phyloP scores from a whole-genome alignment of 768 basidiomycete species.

The Tylopilus sp. region DNA sequence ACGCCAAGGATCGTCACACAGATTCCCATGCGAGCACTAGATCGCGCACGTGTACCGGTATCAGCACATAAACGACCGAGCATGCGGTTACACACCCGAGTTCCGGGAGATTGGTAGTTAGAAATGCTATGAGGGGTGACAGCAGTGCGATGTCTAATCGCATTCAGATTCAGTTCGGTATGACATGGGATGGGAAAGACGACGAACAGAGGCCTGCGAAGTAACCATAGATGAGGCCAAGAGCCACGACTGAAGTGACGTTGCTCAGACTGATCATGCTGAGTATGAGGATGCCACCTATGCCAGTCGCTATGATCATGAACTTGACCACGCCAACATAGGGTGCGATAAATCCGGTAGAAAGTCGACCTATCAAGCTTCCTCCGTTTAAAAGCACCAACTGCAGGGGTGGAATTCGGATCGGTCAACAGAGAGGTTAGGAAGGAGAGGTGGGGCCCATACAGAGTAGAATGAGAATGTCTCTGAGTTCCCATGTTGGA shows the following conservation, averaged over 20 bases:
- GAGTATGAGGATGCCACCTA: constrained; percentile 38
- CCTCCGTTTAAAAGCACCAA: constrained; percentile 52
- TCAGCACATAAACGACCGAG: not conserved
- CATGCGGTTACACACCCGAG: constrained; percentile 40
- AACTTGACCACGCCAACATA: constrained; percentile 43
- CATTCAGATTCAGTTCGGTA: not conserved
- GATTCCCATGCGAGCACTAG: constrained; percentile 30
- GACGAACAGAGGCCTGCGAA: constrained; percentile 42
- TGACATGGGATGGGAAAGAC: not conserved
- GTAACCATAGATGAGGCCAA: constrained; percentile 45
- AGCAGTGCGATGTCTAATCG: constrained; percentile 35
- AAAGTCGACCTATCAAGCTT: constrained; percentile 47
- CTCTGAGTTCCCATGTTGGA: constrained; percentile 42
- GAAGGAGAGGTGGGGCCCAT: not conserved
- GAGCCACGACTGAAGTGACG: constrained; percentile 34
- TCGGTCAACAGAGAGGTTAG: not conserved
- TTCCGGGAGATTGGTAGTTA: constrained; percentile 45
- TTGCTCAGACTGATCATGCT: constrained; percentile 40
- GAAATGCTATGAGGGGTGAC: constrained; percentile 41
- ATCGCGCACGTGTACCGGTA: not conserved
- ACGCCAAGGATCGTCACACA: constrained; percentile 5
- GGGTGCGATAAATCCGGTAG: constrained; percentile 43
- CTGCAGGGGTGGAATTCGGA: constrained; percentile 21
- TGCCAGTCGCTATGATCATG: constrained; percentile 33
- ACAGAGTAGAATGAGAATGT: constrained; percentile 59